Evolutionary conservation across 2,329 filamentous ascomycete species (phyloP).

Genomic region (Dothistroma pini): DNA sequence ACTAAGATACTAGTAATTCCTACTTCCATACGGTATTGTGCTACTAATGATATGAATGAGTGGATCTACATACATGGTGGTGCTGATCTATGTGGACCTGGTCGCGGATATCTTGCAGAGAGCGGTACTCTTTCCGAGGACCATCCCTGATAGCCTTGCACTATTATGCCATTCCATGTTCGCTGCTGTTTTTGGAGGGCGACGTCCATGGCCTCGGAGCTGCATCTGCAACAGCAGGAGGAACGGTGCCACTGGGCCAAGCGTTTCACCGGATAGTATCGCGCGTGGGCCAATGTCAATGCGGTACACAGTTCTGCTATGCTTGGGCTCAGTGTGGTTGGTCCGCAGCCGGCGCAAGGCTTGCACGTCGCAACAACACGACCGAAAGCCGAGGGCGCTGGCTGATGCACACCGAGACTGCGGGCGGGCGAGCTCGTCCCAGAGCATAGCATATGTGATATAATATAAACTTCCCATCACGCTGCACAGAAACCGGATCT

Average conservation of each 20-base stretch:
- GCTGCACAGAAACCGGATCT: not conserved
- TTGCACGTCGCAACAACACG: too few species aligned
- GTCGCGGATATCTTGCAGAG: not conserved
- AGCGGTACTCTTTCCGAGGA: not conserved
- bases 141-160: not conserved
- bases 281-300: not conserved
- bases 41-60: not conserved
- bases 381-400: not conserved
- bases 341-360: too few species aligned
- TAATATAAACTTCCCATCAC: not conserved
- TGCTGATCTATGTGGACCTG: not conserved
- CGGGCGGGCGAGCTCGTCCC: too few species aligned
- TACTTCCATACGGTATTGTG: too few species aligned
- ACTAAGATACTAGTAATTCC: too few species aligned
- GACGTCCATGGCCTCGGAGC: not conserved
- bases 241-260: not conserved
- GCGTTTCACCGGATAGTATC: constrained; percentile 1
- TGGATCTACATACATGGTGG: not conserved
- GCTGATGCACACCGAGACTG: too few species aligned
- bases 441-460: not conserved
- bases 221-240: not conserved
- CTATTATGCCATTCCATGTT: not conserved
- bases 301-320: not conserved
- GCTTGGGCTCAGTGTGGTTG: not conserved
- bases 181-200: not conserved